phyloP scores from a whole-genome alignment of 805 yeast species.

The Clavispora fructus region DNA sequence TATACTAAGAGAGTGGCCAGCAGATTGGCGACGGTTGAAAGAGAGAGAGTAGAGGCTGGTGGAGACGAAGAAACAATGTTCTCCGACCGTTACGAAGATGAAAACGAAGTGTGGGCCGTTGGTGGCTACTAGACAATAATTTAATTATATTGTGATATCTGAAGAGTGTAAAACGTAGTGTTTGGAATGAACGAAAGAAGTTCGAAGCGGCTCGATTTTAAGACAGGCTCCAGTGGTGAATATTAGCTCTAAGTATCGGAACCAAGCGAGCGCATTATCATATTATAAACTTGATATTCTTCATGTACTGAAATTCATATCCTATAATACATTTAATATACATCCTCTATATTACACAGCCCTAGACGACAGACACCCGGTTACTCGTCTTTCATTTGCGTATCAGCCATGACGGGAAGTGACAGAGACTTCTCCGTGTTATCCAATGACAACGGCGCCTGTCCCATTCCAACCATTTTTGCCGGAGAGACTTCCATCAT shows the following conservation, averaged over 20 bases:
- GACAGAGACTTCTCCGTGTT: neutral
- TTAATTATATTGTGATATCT: neutral
- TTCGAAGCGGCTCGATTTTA: too few relatives aligned
- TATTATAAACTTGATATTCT: too few relatives aligned
- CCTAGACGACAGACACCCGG: neutral
- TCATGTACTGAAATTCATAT: neutral
- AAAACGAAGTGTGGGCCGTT: constrained; percentile 81
- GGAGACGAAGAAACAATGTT: constrained; percentile 84
- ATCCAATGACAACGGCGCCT: neutral
- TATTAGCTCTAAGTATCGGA: too few relatives aligned
- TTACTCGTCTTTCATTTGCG: neutral
- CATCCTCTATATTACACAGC: neutral
- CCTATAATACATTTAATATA: neutral
- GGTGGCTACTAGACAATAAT: constrained; percentile 40
- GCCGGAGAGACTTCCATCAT: constrained; percentile 4
- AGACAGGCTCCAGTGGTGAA: too few relatives aligned
- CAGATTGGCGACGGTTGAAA: constrained; percentile 79
- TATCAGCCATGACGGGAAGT: neutral
- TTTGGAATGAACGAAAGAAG: too few relatives aligned
- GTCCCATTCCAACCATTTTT: neutral
- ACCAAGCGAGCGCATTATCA: too few relatives aligned
- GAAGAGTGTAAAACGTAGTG: too few relatives aligned
- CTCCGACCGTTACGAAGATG: constrained; percentile 83
- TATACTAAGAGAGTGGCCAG: constrained; percentile 87
- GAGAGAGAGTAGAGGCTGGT: constrained; percentile 84